These are phyloP conservation scores for Paraleonurus japonicus DNA, from an alignment of 257 asterid species.

Conservation along the genomic window DNA sequence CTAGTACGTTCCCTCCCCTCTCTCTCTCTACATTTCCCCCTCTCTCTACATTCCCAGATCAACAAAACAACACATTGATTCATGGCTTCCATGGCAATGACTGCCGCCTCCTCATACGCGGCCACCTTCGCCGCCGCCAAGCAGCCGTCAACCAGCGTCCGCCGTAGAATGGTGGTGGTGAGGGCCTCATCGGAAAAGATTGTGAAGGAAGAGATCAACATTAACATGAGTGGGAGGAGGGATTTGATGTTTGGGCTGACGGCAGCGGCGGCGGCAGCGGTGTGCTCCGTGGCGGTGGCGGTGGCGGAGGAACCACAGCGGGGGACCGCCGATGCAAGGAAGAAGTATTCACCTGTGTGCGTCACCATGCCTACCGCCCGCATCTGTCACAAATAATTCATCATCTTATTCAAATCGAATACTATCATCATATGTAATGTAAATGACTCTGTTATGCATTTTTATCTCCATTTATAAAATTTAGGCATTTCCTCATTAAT, in stretches of 20 bases:
- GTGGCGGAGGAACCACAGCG: slow-evolving; percentile 59
- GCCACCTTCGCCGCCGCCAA: background rate
- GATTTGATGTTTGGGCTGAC: slow-evolving; percentile 52
- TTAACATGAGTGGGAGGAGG: slow-evolving; percentile 43
- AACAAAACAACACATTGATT: too few species aligned
- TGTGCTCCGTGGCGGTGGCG: slow-evolving; percentile 45
- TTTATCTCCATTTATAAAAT: too few species aligned
- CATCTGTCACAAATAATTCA: slow-evolving; percentile 40
- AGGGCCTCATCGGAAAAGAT: background rate
- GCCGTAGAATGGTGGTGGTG: background rate
- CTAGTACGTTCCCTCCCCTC: background rate
- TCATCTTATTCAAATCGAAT: too few species aligned
- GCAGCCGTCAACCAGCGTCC: background rate
- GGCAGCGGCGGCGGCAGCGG: slow-evolving; percentile 48
- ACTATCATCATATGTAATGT: background rate
- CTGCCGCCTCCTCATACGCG: background rate
- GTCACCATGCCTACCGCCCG: slow-evolving; percentile 73
- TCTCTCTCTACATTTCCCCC: background rate
- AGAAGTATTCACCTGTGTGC: slow-evolving; percentile 72
- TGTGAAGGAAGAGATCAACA: slow-evolving; percentile 34
- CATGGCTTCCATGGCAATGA: background rate
- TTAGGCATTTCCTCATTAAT: too few species aligned
- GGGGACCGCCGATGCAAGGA: slow-evolving; percentile 53
- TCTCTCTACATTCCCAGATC: background rate
- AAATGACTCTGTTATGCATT: background rate